phyloP scores from a whole-genome alignment of 352 stramenopile species.

The Globisporangium spinosum region DNA sequence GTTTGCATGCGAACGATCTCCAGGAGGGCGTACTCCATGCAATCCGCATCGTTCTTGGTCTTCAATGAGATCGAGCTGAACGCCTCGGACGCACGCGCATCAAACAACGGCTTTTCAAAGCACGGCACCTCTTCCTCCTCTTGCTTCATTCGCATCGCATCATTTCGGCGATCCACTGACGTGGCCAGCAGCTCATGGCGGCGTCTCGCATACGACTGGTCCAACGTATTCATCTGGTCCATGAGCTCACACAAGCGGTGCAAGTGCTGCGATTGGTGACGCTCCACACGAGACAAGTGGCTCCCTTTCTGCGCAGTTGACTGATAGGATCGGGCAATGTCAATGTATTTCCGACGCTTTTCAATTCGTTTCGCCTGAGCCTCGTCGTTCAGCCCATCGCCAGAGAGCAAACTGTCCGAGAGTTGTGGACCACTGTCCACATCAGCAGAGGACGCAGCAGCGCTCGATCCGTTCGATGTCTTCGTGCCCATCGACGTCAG shows the following conservation, averaged over 20 bases:
- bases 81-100: slow-evolving; percentile 62
- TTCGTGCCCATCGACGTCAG: slow-evolving; percentile 40
- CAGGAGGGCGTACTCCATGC: slow-evolving; percentile 77
- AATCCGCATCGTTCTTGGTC: slow-evolving; percentile 71
- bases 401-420: slow-evolving; percentile 46
- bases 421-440: slow-evolving; percentile 31
- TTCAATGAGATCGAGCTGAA: slow-evolving; percentile 69
- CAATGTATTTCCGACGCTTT: slow-evolving; percentile 59
- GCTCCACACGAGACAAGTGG: slow-evolving; percentile 54
- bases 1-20: slow-evolving; percentile 83
- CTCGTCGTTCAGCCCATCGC: slow-evolving; percentile 19
- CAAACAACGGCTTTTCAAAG: slow-evolving; percentile 66
- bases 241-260: slow-evolving; percentile 71
- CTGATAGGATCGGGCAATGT: slow-evolving; percentile 60
- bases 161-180: slow-evolving; percentile 27
- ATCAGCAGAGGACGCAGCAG: slow-evolving; percentile 10
- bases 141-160: slow-evolving; percentile 29
- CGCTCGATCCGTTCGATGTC: slow-evolving; percentile 23
- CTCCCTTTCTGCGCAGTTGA: slow-evolving; percentile 56
- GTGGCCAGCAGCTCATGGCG: slow-evolving; percentile 32
- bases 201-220: slow-evolving; percentile 41
- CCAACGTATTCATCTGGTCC: slow-evolving; percentile 65
- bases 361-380: slow-evolving; percentile 27
- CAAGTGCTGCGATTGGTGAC: slow-evolving; percentile 62
- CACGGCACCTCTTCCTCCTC: slow-evolving; percentile 47